Conservation (phyloP, 1,139 yeast genomes). For the Keqinozyma sinolaborantium region DNA sequence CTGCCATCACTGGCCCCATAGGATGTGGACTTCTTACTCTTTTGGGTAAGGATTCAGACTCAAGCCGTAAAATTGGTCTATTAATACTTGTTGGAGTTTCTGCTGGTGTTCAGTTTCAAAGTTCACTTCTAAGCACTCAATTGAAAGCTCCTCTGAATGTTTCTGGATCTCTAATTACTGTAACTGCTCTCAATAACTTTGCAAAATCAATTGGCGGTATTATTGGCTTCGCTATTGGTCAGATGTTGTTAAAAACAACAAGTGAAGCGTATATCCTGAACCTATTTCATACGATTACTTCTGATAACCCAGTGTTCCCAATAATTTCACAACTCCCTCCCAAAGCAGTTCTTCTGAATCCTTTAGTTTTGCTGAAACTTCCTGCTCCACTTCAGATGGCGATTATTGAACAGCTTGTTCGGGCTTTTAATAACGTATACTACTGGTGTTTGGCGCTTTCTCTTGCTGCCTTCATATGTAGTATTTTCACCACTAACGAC, state of each 20-base stretch:
- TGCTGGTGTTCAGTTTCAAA: conserved; percentile 53
- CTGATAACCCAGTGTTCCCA: conserved; percentile 13
- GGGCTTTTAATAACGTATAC: conserved; percentile 36
- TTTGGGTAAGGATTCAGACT: conserved; percentile 32
- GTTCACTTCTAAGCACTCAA: conserved; percentile 50
- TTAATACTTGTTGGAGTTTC: conserved; percentile 53
- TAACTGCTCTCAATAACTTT: conserved; percentile 48
- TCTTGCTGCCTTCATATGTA: conserved; percentile 21
- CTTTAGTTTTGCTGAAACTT: conserved; percentile 22
- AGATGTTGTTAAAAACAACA: conserved; percentile 37
- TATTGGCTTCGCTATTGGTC: conserved; percentile 44
- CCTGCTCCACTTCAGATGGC: conserved; percentile 19
- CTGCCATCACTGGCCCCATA: conserved; percentile 40
- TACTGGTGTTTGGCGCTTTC: conserved; percentile 37
- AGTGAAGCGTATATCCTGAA: conserved; percentile 19
- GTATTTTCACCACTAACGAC: conserved; percentile 34
- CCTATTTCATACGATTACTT: conserved; percentile 11
- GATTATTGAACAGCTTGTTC: conserved; percentile 30
- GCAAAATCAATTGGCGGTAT: conserved; percentile 47
- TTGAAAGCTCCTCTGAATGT: conserved; percentile 48
- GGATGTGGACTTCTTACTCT: conserved; percentile 53
- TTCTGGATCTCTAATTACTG: conserved; percentile 48
- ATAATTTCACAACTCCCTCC: conserved; percentile 16
- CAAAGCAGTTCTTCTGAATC: conserved; percentile 23
- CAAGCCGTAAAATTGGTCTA: conserved; percentile 46